Evolutionary conservation across 306 rosid genomes (phyloP), one percentile per base, ranked within the genome.

Genomic region (Prunus campanulata): DNA sequence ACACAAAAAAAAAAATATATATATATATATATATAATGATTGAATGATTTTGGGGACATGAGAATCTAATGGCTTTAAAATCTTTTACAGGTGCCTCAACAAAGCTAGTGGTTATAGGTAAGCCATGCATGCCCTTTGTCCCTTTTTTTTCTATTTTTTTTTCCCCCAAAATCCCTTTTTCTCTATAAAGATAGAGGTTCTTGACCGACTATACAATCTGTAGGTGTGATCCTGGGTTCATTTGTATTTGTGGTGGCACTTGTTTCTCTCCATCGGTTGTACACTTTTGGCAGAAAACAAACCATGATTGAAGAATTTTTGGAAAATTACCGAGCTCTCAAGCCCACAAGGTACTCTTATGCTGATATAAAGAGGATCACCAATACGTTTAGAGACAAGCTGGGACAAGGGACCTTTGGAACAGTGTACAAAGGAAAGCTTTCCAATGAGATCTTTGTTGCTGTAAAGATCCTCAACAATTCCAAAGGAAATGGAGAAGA

Each of bases 231-330:
- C 22, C 13, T 63, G 8, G 47, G 47, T 63, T 63, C 68, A 63
- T 63, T 15, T 63, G 30, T 5, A 14, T 44, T 63, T 63, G 22
- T 16, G 46, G 11, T 30, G 11, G 20, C 20, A 14, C 44, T 63
- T 8, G 20, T 29, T 3, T 20, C 13, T 0, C 68, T 63, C 29
- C 22, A 63, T 63, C 22, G 24, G 3, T 2, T 30, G 6, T 16
- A 63, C 16, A 8, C 44, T 29, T 63, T 0, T 29, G 46, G 2
- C 47, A 8, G 3, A 63, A 16, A 8, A 1, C 46, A 63, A 63
- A 62, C 22, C n/a, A 63, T 63, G 68, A 63, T 63, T 8, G 47
- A 63, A 63, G 68, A 63, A 63, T 63, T 63, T 63, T 63, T 63
- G 68, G 68, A 30, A 30, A 63, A 63, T 9, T 63, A 63, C 22